Base-by-base conservation (phyloP, 2,329 filamentous ascomycete species). In the Elsinoe perseae region DNA sequence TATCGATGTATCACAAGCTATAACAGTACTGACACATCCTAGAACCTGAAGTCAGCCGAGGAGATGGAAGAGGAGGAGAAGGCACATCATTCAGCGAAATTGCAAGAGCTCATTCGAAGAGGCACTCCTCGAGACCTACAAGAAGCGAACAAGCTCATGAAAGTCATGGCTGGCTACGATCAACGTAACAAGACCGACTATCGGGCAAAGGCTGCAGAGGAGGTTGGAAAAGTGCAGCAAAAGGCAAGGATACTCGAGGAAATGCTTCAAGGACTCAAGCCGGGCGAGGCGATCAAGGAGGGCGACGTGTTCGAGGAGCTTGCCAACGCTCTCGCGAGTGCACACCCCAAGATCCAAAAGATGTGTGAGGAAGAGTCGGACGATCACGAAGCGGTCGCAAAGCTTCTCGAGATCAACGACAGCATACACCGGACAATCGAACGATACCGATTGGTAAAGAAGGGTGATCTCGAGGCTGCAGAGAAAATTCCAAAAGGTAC, bases 281-380 rank as follows among this genome's bases (percentile, higher is more conserved):
- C 84, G 0, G 92, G 91, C 42, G 92, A 96, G 64, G 81, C 80
- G 57, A 86, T 97, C 61, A 76, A 77, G 36, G 81, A 85, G 62
- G 83, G 82, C 21, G 83, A 86, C 68, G 82, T 85, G 18, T 86
- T 84, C 62, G 81, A 85, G 77, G 93, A 98, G 76, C 80, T 98
- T 55, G 91, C 91, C 4, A 85, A 87, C 61, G 84, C 93, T 8
- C 78, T 98, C 44, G 88, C 89, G 69, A 96, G 87, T 67, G 93
- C 93, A 2, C 93, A 98, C 66, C 93, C 93, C 7, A 98, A 98
- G 75, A 97, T 98, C 62, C 92, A 97, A 69, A 96, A 89, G 74
- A 98, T 98, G 92, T 97, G 92, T 67, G 92, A 97, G 71, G 93
- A 98, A 71, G 93, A 98, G 68, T 96, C 91, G 9, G 92, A 97